phyloP scores from a whole-genome alignment of 106 monocot genomes.

The Allium sativum region DNA sequence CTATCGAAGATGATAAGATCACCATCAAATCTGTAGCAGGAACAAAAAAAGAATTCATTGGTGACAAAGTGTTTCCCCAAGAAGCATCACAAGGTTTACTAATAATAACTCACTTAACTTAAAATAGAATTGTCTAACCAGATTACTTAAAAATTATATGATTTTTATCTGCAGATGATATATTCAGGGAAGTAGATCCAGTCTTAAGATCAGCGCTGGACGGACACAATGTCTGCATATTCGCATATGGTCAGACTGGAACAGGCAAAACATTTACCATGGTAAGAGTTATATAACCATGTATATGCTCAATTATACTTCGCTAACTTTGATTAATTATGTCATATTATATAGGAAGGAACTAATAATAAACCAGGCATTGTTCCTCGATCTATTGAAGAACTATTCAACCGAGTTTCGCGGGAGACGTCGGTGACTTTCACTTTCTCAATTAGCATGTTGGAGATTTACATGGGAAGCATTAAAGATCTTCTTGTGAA shows the following conservation, averaged over 20 bases:
- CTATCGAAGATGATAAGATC: constrained; percentile 19
- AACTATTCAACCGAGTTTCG: constrained; percentile 42
- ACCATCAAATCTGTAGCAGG: constrained; percentile 26
- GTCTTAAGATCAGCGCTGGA: constrained; percentile 77
- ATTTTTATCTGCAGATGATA: constrained; percentile 35
- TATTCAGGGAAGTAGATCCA: constrained; percentile 63
- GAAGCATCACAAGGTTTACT: constrained; percentile 51
- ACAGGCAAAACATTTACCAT: constrained; percentile 87
- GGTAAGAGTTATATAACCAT: constrained; percentile 17
- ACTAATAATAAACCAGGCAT: constrained; percentile 32
- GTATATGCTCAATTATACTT: not conserved
- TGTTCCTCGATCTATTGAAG: constrained; percentile 70
- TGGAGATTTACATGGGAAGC: constrained; percentile 80
- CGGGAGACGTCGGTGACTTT: constrained; percentile 23
- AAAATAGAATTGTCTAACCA: not conserved
- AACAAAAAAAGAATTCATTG: constrained; percentile 48
- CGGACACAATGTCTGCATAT: constrained; percentile 74
- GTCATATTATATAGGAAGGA: constrained; percentile 51
- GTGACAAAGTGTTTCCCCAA: constrained; percentile 48
- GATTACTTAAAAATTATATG: not conserved
- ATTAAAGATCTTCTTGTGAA: constrained; percentile 48
- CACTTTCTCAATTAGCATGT: constrained; percentile 64
- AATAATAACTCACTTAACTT: not conserved
- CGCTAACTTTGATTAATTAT: constrained; percentile 2
- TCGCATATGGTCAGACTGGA: constrained; percentile 87